Conservation (phyloP, 2,329 filamentous ascomycete genomes). For the Proliferodiscus dingleyae region DNA sequence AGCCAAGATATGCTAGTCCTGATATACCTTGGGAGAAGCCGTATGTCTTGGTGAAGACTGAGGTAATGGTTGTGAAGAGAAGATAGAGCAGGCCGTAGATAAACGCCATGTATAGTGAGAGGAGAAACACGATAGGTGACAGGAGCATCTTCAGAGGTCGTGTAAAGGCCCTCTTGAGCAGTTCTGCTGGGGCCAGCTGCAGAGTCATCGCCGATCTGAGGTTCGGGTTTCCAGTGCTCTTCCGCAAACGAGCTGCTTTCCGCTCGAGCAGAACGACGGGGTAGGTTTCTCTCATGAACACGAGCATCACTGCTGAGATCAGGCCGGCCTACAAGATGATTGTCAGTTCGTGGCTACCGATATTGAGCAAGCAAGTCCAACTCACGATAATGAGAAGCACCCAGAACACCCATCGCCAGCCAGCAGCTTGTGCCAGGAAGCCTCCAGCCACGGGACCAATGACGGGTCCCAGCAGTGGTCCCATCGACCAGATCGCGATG, state of each 20-base stretch:
- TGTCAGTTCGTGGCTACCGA: conserved; percentile 5
- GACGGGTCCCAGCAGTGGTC: conserved; percentile 34
- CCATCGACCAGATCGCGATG: conserved; percentile 47
- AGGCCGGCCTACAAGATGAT: conserved; percentile 28
- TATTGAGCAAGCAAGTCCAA: not conserved
- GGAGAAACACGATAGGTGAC: conserved; percentile 33
- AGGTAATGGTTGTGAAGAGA: conserved; percentile 14
- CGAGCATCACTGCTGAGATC: conserved; percentile 14
- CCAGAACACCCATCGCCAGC: conserved; percentile 42
- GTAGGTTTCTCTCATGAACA: conserved; percentile 39
- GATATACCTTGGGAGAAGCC: conserved; percentile 30
- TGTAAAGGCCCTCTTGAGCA: conserved; percentile 33
- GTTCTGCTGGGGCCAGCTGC: conserved; percentile 27
- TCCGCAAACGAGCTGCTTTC: conserved; percentile 39
- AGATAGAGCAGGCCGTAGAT: conserved; percentile 34
- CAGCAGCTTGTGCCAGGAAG: conserved; percentile 40
- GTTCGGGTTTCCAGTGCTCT: conserved; percentile 45
- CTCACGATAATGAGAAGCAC: conserved; percentile 32
- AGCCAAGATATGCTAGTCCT: conserved; percentile 34
- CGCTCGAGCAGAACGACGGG: conserved; percentile 41
- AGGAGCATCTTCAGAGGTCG: conserved; percentile 38
- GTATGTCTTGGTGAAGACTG: conserved; percentile 23
- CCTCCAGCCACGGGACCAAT: conserved; percentile 44
- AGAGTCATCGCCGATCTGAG: conserved; percentile 35
- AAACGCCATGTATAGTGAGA: conserved; percentile 44